A percentile compares a stretch with the other conserved stretches of the same genome.
Evolutionary conservation across 129 eudicot species (phyloP).

Genomic region (Centaurea solstitialis): DNA sequence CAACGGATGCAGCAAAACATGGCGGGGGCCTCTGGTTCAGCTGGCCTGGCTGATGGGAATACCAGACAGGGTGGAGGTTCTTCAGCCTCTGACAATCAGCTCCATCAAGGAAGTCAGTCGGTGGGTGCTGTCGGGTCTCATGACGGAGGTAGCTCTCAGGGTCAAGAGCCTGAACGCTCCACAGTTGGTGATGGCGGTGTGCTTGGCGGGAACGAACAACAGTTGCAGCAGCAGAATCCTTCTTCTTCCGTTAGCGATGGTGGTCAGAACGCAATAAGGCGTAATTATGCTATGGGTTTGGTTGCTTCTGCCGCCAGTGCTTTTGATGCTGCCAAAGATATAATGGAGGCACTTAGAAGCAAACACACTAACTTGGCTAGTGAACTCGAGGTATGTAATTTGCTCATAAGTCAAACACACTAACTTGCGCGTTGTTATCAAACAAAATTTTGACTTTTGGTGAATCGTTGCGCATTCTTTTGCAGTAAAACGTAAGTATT

Average conservation of each 20-base stretch:
- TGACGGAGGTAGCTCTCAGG: slow-evolving; percentile 74
- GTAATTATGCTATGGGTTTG: slow-evolving; percentile 78
- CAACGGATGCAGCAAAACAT: slow-evolving; percentile 94
- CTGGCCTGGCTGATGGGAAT: slow-evolving; percentile 60
- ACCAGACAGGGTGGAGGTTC: slow-evolving; percentile 60
- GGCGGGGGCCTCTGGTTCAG: slow-evolving; percentile 47
- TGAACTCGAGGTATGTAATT: slow-evolving; percentile 81
- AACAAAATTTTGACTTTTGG: neutral
- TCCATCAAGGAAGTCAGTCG: slow-evolving; percentile 69
- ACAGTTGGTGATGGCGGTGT: slow-evolving; percentile 56
- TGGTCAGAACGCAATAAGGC: slow-evolving; percentile 79
- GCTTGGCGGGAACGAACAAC: slow-evolving; percentile 61
- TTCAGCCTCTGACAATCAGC: slow-evolving; percentile 64
- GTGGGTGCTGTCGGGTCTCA: slow-evolving; percentile 59
- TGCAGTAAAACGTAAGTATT: neutral
- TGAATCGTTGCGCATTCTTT: neutral
- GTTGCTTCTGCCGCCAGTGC: slow-evolving; percentile 97
- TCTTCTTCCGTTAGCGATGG: slow-evolving; percentile 52
- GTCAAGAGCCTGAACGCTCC: slow-evolving; percentile 82
- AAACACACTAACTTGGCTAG: slow-evolving; percentile 93
- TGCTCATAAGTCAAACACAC: too few species aligned
- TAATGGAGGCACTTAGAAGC: slow-evolving; percentile 98
- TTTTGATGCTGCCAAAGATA: slow-evolving; percentile 98
- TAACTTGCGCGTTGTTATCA: too few species aligned
- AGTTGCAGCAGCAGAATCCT: slow-evolving; percentile 67